A percentile compares a stretch with the other conserved stretches of the same genome.
These are phyloP conservation scores for Aspergillus japonicus DNA, from an alignment of 2,329 filamentous ascomycete genomes.

Conservation along the genomic window DNA sequence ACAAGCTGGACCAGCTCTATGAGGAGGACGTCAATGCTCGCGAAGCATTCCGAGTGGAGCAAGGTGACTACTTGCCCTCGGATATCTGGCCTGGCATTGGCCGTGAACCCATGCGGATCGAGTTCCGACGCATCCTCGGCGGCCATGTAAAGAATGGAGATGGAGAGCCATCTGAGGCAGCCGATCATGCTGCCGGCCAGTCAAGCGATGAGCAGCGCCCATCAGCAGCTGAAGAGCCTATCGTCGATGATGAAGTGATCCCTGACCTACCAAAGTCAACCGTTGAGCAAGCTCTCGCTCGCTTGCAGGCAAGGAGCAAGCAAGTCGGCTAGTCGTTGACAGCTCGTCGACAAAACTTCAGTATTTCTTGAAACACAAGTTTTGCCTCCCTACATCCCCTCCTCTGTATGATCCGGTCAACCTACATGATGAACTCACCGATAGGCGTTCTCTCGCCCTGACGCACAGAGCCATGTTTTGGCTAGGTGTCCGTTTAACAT, in stretches of 20 bases:
- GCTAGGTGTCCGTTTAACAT: background rate
- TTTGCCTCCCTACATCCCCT: background rate
- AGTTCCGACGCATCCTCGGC: slow-evolving; percentile 38
- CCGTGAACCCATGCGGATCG: slow-evolving; percentile 53
- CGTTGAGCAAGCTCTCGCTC: slow-evolving; percentile 44
- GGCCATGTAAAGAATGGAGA: slow-evolving; percentile 31
- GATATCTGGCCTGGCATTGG: slow-evolving; percentile 81
- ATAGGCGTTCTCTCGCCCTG: slow-evolving; percentile 25
- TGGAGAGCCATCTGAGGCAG: slow-evolving; percentile 10
- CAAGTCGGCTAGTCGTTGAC: slow-evolving; percentile 14
- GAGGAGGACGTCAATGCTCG: slow-evolving; percentile 70
- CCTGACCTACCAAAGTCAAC: slow-evolving; percentile 44
- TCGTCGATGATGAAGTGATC: slow-evolving; percentile 37
- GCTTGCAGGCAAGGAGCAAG: slow-evolving; percentile 36
- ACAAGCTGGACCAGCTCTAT: slow-evolving; percentile 72
- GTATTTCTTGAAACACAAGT: background rate
- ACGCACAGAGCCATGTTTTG: slow-evolving; percentile 10
- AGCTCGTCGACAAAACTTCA: background rate
- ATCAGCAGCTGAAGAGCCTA: slow-evolving; percentile 11
- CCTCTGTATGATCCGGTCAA: background rate
- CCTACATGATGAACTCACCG: slow-evolving; percentile 38
- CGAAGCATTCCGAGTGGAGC: slow-evolving; percentile 74
- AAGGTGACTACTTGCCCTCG: slow-evolving; percentile 81
- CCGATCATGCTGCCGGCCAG: slow-evolving; percentile 10
- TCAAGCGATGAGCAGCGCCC: slow-evolving; percentile 1